A percentile compares a stretch with the other conserved stretches of the same genome.
Evolutionary conservation across 1,284 basidiomycete species (phyloP).

Genomic region (Tilletiaria anomala): DNA sequence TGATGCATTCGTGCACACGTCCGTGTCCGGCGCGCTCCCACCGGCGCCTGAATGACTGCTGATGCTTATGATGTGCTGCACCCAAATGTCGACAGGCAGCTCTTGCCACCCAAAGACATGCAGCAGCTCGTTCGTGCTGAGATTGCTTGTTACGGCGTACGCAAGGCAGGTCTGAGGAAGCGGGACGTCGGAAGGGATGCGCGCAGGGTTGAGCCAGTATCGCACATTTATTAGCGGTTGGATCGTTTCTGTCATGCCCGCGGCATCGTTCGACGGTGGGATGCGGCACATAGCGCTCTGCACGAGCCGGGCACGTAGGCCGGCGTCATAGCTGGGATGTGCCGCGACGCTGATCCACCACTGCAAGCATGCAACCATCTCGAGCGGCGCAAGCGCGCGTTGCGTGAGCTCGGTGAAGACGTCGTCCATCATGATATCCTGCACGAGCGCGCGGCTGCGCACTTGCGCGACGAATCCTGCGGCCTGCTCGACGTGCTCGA

Average conservation of each 20-base stretch:
- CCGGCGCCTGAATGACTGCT: constrained; percentile 35
- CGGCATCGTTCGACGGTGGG: too few relatives aligned
- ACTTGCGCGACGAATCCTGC: constrained; percentile 54
- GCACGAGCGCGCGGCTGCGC: constrained; percentile 56
- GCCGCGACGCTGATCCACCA: constrained; percentile 69
- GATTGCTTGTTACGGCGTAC: constrained; percentile 50
- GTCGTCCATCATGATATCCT: constrained; percentile 69
- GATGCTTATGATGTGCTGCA: constrained; percentile 52
- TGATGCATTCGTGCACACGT: constrained; percentile 54
- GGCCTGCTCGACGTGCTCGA: constrained; percentile 53
- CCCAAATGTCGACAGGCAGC: constrained; percentile 62
- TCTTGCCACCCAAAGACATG: constrained; percentile 57
- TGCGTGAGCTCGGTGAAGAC: constrained; percentile 64
- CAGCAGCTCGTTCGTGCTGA: constrained; percentile 41
- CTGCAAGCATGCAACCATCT: constrained; percentile 66
- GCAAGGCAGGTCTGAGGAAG: constrained; percentile 67
- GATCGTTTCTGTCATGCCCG: constrained; percentile 2
- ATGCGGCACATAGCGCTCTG: constrained; percentile 21
- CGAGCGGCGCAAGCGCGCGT: constrained; percentile 57
- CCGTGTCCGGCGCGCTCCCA: background rate
- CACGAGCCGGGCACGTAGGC: constrained; percentile 28
- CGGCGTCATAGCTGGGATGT: constrained; percentile 32
- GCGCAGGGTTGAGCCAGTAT: constrained; percentile 58
- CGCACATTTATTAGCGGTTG: constrained; percentile 51
- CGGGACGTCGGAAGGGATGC: constrained; percentile 67